phyloP scores from a whole-genome alignment of 495 filamentous ascomycete species.

The Articulospora tetracladia region DNA sequence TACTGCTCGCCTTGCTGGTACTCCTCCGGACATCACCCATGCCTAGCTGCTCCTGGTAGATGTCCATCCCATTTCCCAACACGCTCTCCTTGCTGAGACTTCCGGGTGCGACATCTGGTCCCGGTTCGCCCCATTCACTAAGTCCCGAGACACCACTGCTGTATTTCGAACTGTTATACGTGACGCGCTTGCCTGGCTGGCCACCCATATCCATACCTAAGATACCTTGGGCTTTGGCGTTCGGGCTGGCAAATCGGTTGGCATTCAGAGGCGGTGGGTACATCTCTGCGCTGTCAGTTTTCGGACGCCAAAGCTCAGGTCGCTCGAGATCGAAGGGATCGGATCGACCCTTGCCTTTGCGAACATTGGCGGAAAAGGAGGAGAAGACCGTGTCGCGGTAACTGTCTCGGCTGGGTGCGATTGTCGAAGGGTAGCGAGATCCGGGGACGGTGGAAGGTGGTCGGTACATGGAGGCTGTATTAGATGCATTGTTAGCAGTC shows the following conservation, averaged over 20 bases:
- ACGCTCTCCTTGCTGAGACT: slow-evolving; percentile 17
- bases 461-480: slow-evolving; percentile 19
- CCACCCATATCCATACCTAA: slow-evolving; percentile 12
- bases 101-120: slow-evolving; percentile 38
- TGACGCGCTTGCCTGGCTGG: slow-evolving; percentile 12
- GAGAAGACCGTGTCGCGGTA: slow-evolving; percentile 25
- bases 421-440: slow-evolving; percentile 21
- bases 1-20: slow-evolving; percentile 14
- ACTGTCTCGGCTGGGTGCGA: slow-evolving; percentile 20
- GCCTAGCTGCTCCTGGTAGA: background rate
- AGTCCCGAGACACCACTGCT: slow-evolving; percentile 38
- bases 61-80: slow-evolving; percentile 11
- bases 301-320: slow-evolving; percentile 39
- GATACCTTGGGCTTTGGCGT: background rate
- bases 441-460: slow-evolving; percentile 6
- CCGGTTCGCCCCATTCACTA: slow-evolving; percentile 48
- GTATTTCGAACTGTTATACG: slow-evolving; percentile 35
- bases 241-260: slow-evolving; percentile 10
- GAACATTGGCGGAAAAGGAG: slow-evolving; percentile 21
- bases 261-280: slow-evolving; percentile 15
- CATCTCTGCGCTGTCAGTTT: slow-evolving; percentile 8
- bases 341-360: slow-evolving; percentile 51
- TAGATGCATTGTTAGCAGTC: slow-evolving; percentile 16
- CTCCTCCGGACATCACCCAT: slow-evolving; percentile 11
- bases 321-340: slow-evolving; percentile 64